Conservation (phyloP, 108 stramenopile species). For the Cyclostephanos invisitatus region DNA sequence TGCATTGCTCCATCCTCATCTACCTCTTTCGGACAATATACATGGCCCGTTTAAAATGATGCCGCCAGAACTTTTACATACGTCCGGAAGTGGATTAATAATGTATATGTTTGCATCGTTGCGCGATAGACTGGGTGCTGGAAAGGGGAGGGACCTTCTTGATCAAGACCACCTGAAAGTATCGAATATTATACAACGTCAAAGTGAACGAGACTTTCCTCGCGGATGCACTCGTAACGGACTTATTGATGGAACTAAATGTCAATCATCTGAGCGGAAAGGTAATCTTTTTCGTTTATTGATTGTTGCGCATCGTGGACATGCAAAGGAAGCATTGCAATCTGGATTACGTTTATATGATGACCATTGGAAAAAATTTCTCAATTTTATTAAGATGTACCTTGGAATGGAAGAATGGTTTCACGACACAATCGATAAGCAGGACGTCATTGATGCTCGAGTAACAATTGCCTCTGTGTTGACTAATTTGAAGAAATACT, state of each 20-base stretch:
- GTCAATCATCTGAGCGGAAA: neutral
- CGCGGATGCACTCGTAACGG: neutral
- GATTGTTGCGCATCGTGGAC: neutral
- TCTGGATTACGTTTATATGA: no score
- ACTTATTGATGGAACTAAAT: neutral
- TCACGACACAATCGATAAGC: neutral
- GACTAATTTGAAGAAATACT: neutral
- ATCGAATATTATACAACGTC: neutral
- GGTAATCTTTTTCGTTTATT: neutral
- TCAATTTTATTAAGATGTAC: neutral
- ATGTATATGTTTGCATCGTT: constrained; percentile 1
- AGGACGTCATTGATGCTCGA: neutral
- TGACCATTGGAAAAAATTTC: neutral
- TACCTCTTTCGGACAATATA: neutral
- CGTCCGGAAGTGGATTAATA: neutral
- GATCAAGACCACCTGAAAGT: neutral
- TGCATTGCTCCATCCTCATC: neutral
- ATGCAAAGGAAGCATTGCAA: neutral
- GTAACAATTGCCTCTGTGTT: neutral
- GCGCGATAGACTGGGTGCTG: neutral
- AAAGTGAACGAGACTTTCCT: constrained; percentile 1
- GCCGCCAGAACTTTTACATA: neutral
- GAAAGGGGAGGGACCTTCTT: neutral
- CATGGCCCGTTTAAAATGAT: neutral
- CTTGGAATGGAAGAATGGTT: constrained; percentile 7